Percentiles rank a stretch among this genome's conserved stretches.
These are phyloP conservation scores for Epichloe glyceriae DNA, from an alignment of 2,329 filamentous ascomycete species.

Conservation along the genomic window DNA sequence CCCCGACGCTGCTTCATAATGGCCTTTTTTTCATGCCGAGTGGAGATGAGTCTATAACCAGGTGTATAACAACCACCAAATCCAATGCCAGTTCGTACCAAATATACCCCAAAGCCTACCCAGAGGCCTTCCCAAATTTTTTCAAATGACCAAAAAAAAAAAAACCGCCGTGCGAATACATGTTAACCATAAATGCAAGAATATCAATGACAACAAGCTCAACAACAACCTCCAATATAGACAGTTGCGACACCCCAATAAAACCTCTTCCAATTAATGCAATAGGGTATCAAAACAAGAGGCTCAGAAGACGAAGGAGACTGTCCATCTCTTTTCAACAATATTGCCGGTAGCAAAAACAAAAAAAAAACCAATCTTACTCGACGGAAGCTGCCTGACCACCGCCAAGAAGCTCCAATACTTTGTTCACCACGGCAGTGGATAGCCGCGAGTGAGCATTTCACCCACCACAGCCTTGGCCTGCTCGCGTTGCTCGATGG, in stretches of 20 bases:
- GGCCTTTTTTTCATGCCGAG: conserved; percentile 28
- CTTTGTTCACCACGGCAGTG: conserved; percentile 82
- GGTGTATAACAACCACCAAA: conserved; percentile 12
- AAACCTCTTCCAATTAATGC: conserved; percentile 8
- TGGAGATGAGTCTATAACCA: conserved; percentile 36
- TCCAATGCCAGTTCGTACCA: conserved; percentile 5
- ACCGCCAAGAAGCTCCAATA: conserved; percentile 72
- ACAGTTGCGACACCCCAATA: conserved; percentile 10
- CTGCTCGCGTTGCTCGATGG: conserved; percentile 63
- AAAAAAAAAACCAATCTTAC: conserved; percentile 14
- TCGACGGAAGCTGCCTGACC: conserved; percentile 25
- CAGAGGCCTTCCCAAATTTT: conserved; percentile 14
- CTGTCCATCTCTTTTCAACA: conserved; percentile 8
- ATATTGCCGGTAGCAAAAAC: neutral
- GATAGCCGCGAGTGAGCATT: conserved; percentile 84
- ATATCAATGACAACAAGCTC: neutral
- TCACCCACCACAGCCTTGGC: conserved; percentile 75
- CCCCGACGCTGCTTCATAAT: conserved; percentile 17
- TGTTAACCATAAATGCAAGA: neutral
- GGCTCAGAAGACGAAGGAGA: conserved; percentile 5
- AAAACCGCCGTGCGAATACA: conserved; percentile 18
- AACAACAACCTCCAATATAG: conserved; percentile 8
- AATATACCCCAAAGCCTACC: conserved; percentile 2
- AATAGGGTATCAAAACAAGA: conserved; percentile 15
- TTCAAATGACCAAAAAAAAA: conserved; percentile 5